phyloP scores from a whole-genome alignment of 2,329 filamentous ascomycete species.

The Graphilbum sp. region DNA sequence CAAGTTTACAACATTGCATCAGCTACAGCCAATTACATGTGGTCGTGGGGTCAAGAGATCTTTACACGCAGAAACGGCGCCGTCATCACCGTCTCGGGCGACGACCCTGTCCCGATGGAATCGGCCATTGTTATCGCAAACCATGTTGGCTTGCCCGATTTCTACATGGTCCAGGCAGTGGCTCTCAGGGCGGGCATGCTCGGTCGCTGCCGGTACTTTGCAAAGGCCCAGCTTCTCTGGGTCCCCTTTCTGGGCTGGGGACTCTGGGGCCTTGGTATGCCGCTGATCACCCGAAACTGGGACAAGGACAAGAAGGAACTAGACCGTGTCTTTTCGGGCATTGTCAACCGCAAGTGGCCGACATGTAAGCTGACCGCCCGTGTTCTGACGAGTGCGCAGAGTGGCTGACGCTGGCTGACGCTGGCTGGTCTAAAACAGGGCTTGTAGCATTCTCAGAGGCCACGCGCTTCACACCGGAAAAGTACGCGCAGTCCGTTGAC shows the following conservation, averaged over 20 bases:
- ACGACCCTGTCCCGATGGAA: slow-evolving; percentile 33
- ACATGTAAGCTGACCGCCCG: slow-evolving; percentile 30
- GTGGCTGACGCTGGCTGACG: neutral
- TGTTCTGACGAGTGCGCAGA: neutral
- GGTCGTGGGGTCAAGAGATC: slow-evolving; percentile 39
- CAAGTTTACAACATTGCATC: slow-evolving; percentile 34
- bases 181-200: slow-evolving; percentile 40
- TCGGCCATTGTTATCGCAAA: slow-evolving; percentile 44
- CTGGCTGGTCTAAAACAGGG: no score
- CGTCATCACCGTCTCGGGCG: slow-evolving; percentile 34
- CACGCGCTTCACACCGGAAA: slow-evolving; percentile 39
- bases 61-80: slow-evolving; percentile 38
- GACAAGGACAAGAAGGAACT: slow-evolving; percentile 38
- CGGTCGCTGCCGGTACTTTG: slow-evolving; percentile 44
- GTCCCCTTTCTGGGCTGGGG: slow-evolving; percentile 49
- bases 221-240: slow-evolving; percentile 40
- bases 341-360: slow-evolving; percentile 34
- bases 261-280: slow-evolving; percentile 49
- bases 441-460: slow-evolving; percentile 48
- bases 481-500: slow-evolving; percentile 30
- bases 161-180: slow-evolving; percentile 46
- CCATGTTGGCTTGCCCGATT: slow-evolving; percentile 45
- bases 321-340: slow-evolving; percentile 37
- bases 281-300: slow-evolving; percentile 44
- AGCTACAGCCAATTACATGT: slow-evolving; percentile 37